These are phyloP conservation scores for Ilyonectria sp. DNA, from an alignment of 2,329 filamentous ascomycete species.

Conservation along the genomic window DNA sequence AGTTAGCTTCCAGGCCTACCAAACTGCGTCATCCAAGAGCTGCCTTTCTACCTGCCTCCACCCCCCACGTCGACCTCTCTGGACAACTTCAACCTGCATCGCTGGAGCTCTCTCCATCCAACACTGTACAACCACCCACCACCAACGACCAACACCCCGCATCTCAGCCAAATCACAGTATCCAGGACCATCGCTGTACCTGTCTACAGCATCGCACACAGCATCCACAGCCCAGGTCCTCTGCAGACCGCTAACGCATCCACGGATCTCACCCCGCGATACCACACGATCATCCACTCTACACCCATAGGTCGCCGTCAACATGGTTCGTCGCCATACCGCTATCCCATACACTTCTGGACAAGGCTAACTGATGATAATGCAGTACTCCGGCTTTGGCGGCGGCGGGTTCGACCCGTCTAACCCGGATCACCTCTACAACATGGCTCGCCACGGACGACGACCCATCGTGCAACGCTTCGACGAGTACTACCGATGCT, in stretches of 20 bases:
- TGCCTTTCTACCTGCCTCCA: conserved; percentile 47
- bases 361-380: conserved; percentile 4
- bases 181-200: not conserved
- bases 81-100: conserved; percentile 33
- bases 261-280: conserved; percentile 24
- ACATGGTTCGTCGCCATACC: conserved; percentile 40
- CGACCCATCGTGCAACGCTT: conserved; percentile 80
- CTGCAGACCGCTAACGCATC: conserved; percentile 39
- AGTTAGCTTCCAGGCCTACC: conserved; percentile 22
- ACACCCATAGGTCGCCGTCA: conserved; percentile 23
- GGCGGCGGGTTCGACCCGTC: conserved; percentile 62
- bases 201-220: not conserved
- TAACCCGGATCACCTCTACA: conserved; percentile 65
- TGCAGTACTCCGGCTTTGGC: conserved; percentile 57
- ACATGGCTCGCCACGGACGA: conserved; percentile 63
- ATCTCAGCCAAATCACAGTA: not conserved
- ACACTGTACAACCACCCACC: conserved; percentile 15
- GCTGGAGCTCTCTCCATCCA: conserved; percentile 31
- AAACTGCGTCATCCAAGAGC: conserved; percentile 54
- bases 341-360: not conserved
- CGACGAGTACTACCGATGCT: conserved; percentile 98
- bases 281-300: conserved; percentile 19
- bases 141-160: not conserved
- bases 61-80: conserved; percentile 39
- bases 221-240: not conserved